Evolutionary conservation across 2,329 filamentous ascomycete species (phyloP), one percentile per base, ranked within the genome.

Genomic region (Phoma sp.): DNA sequence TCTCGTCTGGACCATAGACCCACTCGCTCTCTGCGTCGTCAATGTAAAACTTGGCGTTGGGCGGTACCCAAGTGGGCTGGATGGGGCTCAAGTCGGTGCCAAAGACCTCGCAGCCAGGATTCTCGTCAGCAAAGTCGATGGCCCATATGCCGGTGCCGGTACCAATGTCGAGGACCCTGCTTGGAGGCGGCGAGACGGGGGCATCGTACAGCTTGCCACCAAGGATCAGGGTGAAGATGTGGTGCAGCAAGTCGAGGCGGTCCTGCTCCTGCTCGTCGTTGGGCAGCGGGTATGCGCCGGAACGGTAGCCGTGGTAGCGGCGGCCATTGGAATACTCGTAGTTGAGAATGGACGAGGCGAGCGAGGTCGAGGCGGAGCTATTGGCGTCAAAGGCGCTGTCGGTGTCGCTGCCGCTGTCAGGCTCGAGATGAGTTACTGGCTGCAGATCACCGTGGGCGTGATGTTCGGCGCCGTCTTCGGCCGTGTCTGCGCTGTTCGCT

Each of bases 91-190:
- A 62, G 39, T 76, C 73, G 22, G 68, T 75, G 44, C 74, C 73
- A 3, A 73, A 35, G 37, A 76, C 68, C n/a, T 72, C 64, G 14
- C 64, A 58, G 32, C 59, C 66, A 1, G 71, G 72, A 37, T 74
- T 58, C 55, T 70, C 66, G 52, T 75, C 73, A 23, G 70, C 74
- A 46, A 74, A 70, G 55, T 76, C 74, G 23, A 76, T 71, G 27
- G 72, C 71, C 74, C 74, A 76, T 36, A 76, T 75, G 30, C 74
- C 73, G 0, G 74, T 76, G 23, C 73, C 70, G 0, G 76, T 78
- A 23, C 76, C 76, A 4, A 79, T 57, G 57, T 75, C 72, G 23
- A 75, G 67, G 10, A 73, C 66, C 24, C 70, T 59, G 29, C 48
- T 41, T 4, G 65, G 62, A 4, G 63, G 47, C 10, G 53, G 36